A percentile compares a stretch with the other conserved stretches of the same genome.
Conservation (phyloP, 306 rosid genomes). For the Sechiopsis laciniata region DNA sequence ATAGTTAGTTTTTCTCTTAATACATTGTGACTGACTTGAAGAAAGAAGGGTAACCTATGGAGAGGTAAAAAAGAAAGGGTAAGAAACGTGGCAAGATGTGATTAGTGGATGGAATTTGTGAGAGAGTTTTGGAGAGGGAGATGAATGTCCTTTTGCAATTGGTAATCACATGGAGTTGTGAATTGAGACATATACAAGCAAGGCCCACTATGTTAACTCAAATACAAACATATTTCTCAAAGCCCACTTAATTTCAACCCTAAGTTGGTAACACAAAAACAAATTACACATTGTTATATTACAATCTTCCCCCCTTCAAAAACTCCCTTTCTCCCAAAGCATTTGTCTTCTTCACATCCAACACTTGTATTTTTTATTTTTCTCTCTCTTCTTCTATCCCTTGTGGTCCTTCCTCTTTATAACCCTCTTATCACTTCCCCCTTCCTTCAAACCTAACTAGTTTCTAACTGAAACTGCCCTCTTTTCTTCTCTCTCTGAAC, state of each 20-base stretch:
- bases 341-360: too few relatives aligned
- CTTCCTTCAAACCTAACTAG: neutral
- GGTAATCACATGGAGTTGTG: conserved; percentile 73
- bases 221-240: conserved; percentile 56
- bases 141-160: conserved; percentile 31
- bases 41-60: too few relatives aligned
- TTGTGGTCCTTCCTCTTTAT: conserved; percentile 9
- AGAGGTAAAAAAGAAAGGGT: neutral
- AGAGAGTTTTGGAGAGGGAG: conserved; percentile 8
- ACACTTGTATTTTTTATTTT: too few relatives aligned
- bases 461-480: too few relatives aligned
- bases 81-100: conserved; percentile 28
- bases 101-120: conserved; percentile 28
- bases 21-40: too few relatives aligned
- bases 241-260: conserved; percentile 71
- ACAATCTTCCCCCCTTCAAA: too few relatives aligned
- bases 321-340: too few relatives aligned
- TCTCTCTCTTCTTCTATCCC: too few relatives aligned
- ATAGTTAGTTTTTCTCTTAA: too few relatives aligned
- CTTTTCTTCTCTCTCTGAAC: too few relatives aligned
- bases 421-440: conserved; percentile 48
- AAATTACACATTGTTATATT: too few relatives aligned
- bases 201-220: conserved; percentile 84
- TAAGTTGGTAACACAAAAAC: conserved; percentile 62
- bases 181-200: conserved; percentile 57